Evolutionary conservation across 2,329 filamentous ascomycete genomes (phyloP), one percentile per base, ranked within the genome.

Genomic region (Talaromyces sp.): DNA sequence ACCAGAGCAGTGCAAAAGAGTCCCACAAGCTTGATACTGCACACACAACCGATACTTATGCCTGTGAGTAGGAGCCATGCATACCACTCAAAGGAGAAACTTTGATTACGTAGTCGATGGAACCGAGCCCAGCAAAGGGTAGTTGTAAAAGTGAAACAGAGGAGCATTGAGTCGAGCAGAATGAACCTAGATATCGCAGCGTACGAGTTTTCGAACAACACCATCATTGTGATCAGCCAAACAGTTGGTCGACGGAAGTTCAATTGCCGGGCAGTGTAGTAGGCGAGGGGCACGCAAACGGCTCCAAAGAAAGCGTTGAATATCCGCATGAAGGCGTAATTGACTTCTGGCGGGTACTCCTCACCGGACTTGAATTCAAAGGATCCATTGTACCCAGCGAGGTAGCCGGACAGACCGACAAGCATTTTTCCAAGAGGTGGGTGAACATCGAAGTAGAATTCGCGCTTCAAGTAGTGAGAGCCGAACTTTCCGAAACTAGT

Each of bases 281-380:
- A 99, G 61, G 95, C 94, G 77, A 99, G 80, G 18, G 95, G 95
- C 54, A 99, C 88, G 73, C 92, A 97, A 64, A 95, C 82, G 64
- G 93, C 94, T 64, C 95, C 95, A 75, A 98, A 99, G 65, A 92
- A 87, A 66, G 94, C 90, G 76, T 98, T 99, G 85, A 99, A 99
- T 64, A 94, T 85, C 69, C 95, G 91, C 96, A 99, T 99, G 74
- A 96, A 96, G 69, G 93, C 96, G 78, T 96, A 99, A 82, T 99
- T 89, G 73, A 99, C 84, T 72, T 98, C 92, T 68, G 88, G 87
- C 10, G 95, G 95, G 75, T 99, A 99, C 60, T 86, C 92, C 73
- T 98, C 95, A 75, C 95, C 95, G 59, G 94, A 98, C 79, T 99
- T 99, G 85, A 99, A 99, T 74, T 99, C 95, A 79, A 99, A 99